Conservation (phyloP, 1,284 basidiomycete species). For the Schizophyllum amplum region DNA sequence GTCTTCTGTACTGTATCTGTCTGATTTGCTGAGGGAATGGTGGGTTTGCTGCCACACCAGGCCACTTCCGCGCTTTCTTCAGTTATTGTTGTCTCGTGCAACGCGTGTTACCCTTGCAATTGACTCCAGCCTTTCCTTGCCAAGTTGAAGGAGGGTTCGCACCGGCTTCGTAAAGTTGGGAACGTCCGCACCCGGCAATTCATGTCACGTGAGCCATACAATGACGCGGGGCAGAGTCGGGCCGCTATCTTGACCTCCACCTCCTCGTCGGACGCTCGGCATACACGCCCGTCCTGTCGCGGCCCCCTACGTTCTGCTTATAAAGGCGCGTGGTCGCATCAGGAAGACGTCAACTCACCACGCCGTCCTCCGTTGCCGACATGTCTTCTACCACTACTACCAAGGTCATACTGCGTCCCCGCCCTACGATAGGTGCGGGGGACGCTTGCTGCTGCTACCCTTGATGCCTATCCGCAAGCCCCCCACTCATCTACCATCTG, state of each 20-base stretch:
- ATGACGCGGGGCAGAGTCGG: not conserved
- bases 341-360: not conserved
- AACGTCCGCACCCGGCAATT: no score
- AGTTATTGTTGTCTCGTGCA: no score
- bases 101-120: no score
- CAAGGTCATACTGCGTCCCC: constrained; percentile 36
- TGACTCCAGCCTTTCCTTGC: no score
- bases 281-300: not conserved
- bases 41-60: no score
- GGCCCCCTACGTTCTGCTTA: not conserved
- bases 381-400: constrained; percentile 18
- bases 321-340: not conserved
- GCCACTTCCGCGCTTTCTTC: no score
- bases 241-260: not conserved
- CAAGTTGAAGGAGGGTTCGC: no score
- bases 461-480: constrained; percentile 47
- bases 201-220: not conserved
- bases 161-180: no score
- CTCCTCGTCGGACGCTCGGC: not conserved
- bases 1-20: no score
- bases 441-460: constrained; percentile 57
- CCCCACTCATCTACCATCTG: constrained; percentile 51
- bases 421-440: constrained; percentile 45
- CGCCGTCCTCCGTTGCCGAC: not conserved
- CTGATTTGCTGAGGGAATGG: no score